Evolutionary conservation across 768 basidiomycete species (phyloP).

Genomic region (Xanthoconium purpureum): DNA sequence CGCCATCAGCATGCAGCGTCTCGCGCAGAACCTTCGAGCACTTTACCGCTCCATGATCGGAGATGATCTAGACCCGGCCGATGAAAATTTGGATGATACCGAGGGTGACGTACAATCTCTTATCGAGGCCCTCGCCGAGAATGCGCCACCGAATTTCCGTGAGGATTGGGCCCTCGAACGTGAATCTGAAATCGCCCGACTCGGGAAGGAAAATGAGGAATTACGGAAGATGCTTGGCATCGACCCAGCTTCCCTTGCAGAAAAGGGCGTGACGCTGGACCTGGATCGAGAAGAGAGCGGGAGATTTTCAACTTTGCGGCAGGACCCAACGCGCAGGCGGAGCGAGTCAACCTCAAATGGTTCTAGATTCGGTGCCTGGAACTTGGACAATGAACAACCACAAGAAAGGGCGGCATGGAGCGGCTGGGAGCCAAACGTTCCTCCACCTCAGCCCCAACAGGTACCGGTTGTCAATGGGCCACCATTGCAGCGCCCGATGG

Average conservation of each 20-base stretch:
- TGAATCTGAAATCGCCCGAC: constrained; percentile 78
- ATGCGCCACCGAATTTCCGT: constrained; percentile 38
- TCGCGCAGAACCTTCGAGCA: constrained; percentile 66
- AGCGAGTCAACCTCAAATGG: constrained; percentile 25
- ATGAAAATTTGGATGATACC: constrained; percentile 30
- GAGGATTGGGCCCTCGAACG: constrained; percentile 87
- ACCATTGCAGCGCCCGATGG: constrained; percentile 47
- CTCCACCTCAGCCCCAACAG: constrained; percentile 31
- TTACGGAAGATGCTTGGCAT: constrained; percentile 76
- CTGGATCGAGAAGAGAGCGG: constrained; percentile 44
- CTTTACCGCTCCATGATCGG: constrained; percentile 70
- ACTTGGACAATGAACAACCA: constrained; percentile 30
- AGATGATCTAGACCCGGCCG: constrained; percentile 41
- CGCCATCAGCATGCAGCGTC: constrained; percentile 64
- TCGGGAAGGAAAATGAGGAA: constrained; percentile 80
- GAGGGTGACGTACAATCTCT: constrained; percentile 42
- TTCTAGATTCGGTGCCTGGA: constrained; percentile 26
- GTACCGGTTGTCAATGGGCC: constrained; percentile 22
- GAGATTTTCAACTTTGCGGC: constrained; percentile 26
- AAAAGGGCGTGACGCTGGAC: constrained; percentile 52
- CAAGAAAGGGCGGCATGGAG: constrained; percentile 25
- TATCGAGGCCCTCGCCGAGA: constrained; percentile 42
- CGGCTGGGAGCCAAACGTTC: constrained; percentile 28
- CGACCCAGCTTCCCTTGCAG: constrained; percentile 51
- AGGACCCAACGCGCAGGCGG: constrained; percentile 23